These are phyloP conservation scores for Beta macrorhiza DNA, from an alignment of 179 eudicot genomes.

Conservation along the genomic window DNA sequence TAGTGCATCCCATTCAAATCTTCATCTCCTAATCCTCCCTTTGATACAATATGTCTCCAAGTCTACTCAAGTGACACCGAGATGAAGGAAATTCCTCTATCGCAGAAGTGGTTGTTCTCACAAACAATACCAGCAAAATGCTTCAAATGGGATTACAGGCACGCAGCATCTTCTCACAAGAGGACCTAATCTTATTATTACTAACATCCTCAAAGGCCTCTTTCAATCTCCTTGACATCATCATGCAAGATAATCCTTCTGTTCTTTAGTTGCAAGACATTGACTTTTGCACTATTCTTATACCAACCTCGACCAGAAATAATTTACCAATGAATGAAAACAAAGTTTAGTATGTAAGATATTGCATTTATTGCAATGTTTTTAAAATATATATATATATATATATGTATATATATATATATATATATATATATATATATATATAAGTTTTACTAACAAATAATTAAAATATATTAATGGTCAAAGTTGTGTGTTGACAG, in stretches of 20 bases:
- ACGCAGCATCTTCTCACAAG: neutral
- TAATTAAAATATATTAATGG: no score
- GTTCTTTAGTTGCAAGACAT: no score
- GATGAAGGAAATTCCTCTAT: neutral
- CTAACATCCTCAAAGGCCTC: neutral
- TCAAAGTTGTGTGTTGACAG: no score
- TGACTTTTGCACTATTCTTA: no score
- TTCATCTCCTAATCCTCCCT: neutral
- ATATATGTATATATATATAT: no score
- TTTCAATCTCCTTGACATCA: neutral
- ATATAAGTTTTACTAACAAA: no score
- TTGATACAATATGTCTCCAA: neutral
- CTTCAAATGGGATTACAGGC: neutral
- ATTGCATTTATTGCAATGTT: neutral
- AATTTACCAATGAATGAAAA: no score
- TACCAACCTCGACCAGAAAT: no score
- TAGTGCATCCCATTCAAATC: neutral
- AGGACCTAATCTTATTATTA: neutral
- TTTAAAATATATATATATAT: no score
- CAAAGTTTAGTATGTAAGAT: no score
- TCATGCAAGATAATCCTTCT: neutral
- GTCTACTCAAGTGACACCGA: neutral
- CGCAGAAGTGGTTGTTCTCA: neutral
- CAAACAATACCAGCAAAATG: neutral
- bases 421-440: no score